These are phyloP conservation scores for Carpinus viminea DNA, from an alignment of 306 rosid genomes.

Conservation along the genomic window DNA sequence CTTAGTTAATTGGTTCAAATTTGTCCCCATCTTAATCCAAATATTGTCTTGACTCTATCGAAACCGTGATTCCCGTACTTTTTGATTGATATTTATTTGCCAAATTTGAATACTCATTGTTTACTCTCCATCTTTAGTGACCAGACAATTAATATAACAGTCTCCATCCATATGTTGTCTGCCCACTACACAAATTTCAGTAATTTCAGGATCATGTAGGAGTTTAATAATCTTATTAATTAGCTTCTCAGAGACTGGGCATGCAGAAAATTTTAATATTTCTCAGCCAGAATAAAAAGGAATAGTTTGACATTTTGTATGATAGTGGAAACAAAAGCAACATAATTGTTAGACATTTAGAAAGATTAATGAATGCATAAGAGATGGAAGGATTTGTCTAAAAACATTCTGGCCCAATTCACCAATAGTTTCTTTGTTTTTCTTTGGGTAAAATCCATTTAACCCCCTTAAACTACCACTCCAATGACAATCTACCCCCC, in stretches of 20 bases:
- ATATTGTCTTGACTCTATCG: slow-evolving; percentile 34
- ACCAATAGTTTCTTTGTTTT: no score
- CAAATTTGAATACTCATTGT: not conserved
- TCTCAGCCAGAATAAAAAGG: not conserved
- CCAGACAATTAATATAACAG: not conserved
- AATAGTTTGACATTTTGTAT: not conserved
- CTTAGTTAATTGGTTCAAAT: not conserved
- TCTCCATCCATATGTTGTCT: not conserved
- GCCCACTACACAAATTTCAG: slow-evolving; percentile 15
- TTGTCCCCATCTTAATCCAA: slow-evolving; percentile 23
- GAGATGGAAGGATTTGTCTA: no score
- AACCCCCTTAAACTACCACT: no score
- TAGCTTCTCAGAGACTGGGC: not conserved
- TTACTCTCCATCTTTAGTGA: slow-evolving; percentile 21
- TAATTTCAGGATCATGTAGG: slow-evolving; percentile 7
- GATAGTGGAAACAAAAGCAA: not conserved
- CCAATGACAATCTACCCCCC: no score
- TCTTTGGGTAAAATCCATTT: no score
- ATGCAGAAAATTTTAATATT: no score
- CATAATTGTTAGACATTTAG: no score
- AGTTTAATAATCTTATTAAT: not conserved
- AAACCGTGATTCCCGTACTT: slow-evolving; percentile 14
- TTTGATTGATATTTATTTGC: slow-evolving; percentile 11
- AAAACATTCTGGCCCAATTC: no score
- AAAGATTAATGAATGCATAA: no score